phyloP scores from a whole-genome alignment of 495 filamentous ascomycete species.

The Podospora pseudoanserina region DNA sequence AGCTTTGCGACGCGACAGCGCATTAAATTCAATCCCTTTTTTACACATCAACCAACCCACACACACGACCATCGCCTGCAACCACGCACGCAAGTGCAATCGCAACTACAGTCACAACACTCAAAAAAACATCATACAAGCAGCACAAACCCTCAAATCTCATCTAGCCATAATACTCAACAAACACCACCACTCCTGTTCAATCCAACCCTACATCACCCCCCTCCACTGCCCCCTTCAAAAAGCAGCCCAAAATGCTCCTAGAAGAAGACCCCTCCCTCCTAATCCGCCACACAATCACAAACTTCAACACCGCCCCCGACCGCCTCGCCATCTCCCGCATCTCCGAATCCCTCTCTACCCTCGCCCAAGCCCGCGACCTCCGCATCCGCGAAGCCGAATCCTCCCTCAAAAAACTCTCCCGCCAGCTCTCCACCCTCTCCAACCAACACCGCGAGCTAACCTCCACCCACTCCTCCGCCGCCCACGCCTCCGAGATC shows the following conservation, averaged over 20 bases:
- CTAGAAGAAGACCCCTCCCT: constrained; percentile 93
- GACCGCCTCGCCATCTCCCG: constrained; percentile 84
- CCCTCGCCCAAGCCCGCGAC: constrained; percentile 73
- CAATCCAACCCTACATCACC: neutral
- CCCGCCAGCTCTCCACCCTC: constrained; percentile 65
- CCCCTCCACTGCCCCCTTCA: neutral
- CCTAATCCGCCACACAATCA: constrained; percentile 83
- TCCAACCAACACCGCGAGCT: constrained; percentile 68
- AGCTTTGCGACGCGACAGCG: constrained; percentile 8
- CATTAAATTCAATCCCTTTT: neutral
- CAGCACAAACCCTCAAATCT: too few relatives aligned
- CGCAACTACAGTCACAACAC: neutral
- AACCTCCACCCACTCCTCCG: constrained; percentile 63
- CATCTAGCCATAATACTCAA: too few relatives aligned
- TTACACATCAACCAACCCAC: neutral
- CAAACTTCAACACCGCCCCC: constrained; percentile 89
- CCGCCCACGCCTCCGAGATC: constrained; percentile 75
- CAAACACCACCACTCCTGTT: too few relatives aligned
- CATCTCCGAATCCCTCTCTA: constrained; percentile 75
- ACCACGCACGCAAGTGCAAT: neutral
- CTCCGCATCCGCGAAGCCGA: constrained; percentile 71
- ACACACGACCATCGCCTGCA: neutral
- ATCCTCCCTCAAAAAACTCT: constrained; percentile 65
- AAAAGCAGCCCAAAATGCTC: constrained; percentile 63
- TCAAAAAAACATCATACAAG: too few relatives aligned